These are phyloP conservation scores for Colletotrichum lupini DNA, from an alignment of 2,329 filamentous ascomycete genomes.

Conservation along the genomic window DNA sequence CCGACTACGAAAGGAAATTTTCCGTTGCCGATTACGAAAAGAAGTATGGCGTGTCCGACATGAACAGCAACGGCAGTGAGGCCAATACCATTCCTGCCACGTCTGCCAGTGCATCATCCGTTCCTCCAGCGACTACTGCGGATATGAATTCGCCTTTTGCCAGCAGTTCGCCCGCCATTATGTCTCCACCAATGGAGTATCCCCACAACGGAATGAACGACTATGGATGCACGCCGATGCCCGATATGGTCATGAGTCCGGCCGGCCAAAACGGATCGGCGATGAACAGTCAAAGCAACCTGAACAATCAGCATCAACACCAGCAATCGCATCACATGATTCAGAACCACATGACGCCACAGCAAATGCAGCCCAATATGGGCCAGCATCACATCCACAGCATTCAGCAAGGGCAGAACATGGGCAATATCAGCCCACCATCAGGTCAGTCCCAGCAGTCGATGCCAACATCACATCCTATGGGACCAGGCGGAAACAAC, in stretches of 20 bases:
- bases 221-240: constrained; percentile 55
- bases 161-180: constrained; percentile 62
- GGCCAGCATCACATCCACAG: constrained; percentile 45
- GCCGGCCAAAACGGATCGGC: constrained; percentile 49
- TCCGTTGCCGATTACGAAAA: constrained; percentile 55
- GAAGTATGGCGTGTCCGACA: constrained; percentile 51
- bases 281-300: constrained; percentile 38
- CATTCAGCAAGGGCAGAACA: constrained; percentile 40
- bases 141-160: constrained; percentile 64
- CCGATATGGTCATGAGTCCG: constrained; percentile 66
- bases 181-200: constrained; percentile 65
- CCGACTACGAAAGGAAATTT: constrained; percentile 60
- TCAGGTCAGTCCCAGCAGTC: constrained; percentile 21
- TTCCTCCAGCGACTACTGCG: constrained; percentile 39
- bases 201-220: constrained; percentile 53
- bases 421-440: constrained; percentile 33
- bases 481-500: constrained; percentile 37
- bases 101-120: constrained; percentile 40
- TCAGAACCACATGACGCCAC: constrained; percentile 40
- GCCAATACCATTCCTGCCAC: constrained; percentile 46
- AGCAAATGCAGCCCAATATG: constrained; percentile 45
- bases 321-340: constrained; percentile 45
- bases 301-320: constrained; percentile 44
- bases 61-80: constrained; percentile 48
- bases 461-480: constrained; percentile 42